Percentiles rank a stretch among this genome's conserved stretches.
These are phyloP conservation scores for Citrus cavaleriei DNA, from an alignment of 345 rosid species.

Conservation along the genomic window DNA sequence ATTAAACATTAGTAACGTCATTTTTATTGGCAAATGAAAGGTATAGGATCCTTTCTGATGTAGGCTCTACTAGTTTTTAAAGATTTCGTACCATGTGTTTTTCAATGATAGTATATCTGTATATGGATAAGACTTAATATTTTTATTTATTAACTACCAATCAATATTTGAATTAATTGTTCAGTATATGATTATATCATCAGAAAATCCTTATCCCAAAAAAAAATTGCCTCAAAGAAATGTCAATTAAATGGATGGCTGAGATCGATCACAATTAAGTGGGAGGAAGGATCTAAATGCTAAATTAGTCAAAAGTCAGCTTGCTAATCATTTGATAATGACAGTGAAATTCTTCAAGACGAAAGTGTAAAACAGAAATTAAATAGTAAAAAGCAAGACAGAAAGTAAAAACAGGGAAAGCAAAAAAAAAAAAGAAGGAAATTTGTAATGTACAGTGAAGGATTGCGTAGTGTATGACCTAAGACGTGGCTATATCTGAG, in stretches of 20 bases:
- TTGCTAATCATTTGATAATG: conserved; percentile 1
- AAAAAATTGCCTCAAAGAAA: not conserved
- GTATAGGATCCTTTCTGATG: no score
- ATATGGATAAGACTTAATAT: no score
- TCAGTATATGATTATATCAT: fast-evolving
- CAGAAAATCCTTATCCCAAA: no score
- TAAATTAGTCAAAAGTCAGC: not conserved
- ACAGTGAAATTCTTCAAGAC: conserved; percentile 2
- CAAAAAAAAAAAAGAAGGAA: not conserved
- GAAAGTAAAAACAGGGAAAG: not conserved
- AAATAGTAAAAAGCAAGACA: not conserved
- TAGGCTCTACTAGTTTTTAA: no score
- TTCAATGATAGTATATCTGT: no score
- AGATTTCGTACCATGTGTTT: no score
- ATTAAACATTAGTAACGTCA: no score
- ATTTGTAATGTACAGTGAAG: not conserved
- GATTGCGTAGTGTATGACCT: not conserved
- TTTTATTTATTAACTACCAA: no score
- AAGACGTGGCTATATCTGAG: conserved; percentile 14
- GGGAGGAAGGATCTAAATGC: not conserved
- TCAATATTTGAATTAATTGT: no score
- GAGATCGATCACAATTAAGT: not conserved
- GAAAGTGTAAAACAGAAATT: not conserved
- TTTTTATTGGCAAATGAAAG: no score
- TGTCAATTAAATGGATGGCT: conserved; percentile 6